Conservation (phyloP, 306 rosid genomes). For the Castanea mollissima region DNA sequence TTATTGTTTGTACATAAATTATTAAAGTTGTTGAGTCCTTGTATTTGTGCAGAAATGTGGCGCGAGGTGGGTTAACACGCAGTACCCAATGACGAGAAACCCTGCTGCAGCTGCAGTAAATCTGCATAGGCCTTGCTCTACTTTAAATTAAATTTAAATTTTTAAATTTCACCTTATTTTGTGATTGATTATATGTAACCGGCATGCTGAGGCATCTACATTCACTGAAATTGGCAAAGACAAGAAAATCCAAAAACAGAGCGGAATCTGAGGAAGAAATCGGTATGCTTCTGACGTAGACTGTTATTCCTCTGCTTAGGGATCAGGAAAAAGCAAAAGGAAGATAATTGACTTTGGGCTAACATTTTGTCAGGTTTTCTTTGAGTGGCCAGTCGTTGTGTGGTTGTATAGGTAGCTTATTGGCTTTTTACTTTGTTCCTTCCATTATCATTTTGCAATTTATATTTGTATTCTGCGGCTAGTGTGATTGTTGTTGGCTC, state of each 20-base stretch:
- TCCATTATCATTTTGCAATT: slow-evolving; percentile 34
- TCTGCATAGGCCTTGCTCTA: slow-evolving; percentile 39
- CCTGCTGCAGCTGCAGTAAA: slow-evolving; percentile 34
- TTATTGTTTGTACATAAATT: neutral
- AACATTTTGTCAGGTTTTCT: slow-evolving; percentile 65
- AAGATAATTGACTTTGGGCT: slow-evolving; percentile 73
- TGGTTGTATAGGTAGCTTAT: slow-evolving; percentile 84
- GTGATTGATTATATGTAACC: slow-evolving; percentile 65
- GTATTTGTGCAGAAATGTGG: slow-evolving; percentile 55
- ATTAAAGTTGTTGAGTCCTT: slow-evolving; percentile 25
- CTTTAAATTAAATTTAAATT: slow-evolving; percentile 26
- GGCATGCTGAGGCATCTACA: slow-evolving; percentile 47
- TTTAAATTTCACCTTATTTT: slow-evolving; percentile 12
- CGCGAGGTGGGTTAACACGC: slow-evolving; percentile 92
- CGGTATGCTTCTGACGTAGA: slow-evolving; percentile 83
- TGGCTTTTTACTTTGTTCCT: slow-evolving; percentile 25
- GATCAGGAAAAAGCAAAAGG: slow-evolving; percentile 49
- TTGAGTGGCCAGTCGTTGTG: slow-evolving; percentile 64
- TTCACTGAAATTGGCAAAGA: slow-evolving; percentile 40
- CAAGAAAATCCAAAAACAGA: slow-evolving; percentile 30
- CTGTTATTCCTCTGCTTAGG: slow-evolving; percentile 65
- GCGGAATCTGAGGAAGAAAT: slow-evolving; percentile 37
- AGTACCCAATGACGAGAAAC: slow-evolving; percentile 78
- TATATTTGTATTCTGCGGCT: slow-evolving; percentile 73
- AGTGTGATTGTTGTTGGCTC: slow-evolving; percentile 77